Evolutionary conservation across 2,329 filamentous ascomycete genomes (phyloP), one percentile per base, ranked within the genome.

Genomic region (Paracoccidioides brasiliensis): DNA sequence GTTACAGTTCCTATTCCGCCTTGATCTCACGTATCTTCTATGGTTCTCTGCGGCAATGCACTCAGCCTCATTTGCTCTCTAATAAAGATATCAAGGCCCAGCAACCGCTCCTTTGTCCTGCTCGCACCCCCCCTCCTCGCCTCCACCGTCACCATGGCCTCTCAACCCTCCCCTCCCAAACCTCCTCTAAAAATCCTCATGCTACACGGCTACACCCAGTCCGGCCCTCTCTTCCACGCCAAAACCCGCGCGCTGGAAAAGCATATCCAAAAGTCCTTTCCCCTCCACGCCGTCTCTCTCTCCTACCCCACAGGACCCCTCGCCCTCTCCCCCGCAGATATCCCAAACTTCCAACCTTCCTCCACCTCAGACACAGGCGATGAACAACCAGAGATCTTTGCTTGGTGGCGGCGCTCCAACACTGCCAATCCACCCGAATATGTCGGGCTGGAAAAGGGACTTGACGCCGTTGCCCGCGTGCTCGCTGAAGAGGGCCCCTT

Each of bases 181-280:
- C 28, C 53, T 40, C 68, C 70, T 6, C 68, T 76, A 55, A 88
- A 83, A 70, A 83, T 90, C 60, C 76, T 90, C 46, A 88, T 90
- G 85, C 78, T 90, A 33, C 86, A 90, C 64, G 86, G 91, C 70
- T 96, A 84, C 79, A 95, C 91, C 6, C 91, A 97, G 76, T 94
- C 88, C 33, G 90, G 90, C 3, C 72, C 84, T 3, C 76, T 90
- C 60, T 96, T 96, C 80, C 85, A 82, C 68, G 81, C 85, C 69
- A 96, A 96, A 75, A 94, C 88, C 48, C 87, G 89, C 69, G 88
- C 88, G 9, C 77, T 96, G 1, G 82, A 90, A 64, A 95, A 96
- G 70, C 76, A 84, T 54, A 79, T 96, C 56, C 70, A 76, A 58
- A 95, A 95, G 67, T 74, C 81, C 33, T 85, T 96, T 60, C 79